These are phyloP conservation scores for Melanopsichium pennsylvanicum DNA, from an alignment of 1,284 basidiomycete species.

Conservation along the genomic window DNA sequence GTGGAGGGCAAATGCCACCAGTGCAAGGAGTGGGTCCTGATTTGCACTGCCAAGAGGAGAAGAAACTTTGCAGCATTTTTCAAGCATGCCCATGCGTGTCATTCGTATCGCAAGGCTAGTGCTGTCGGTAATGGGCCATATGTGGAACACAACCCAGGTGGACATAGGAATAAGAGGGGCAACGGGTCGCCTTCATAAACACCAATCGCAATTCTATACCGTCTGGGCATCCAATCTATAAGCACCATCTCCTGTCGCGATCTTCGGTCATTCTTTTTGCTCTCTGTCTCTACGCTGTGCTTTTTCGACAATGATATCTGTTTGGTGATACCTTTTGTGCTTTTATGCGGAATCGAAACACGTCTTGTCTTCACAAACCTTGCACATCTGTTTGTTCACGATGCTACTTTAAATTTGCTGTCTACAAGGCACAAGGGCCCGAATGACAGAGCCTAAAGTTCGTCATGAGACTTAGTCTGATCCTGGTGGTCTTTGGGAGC, in stretches of 20 bases:
- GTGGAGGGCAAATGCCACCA: conserved; percentile 53
- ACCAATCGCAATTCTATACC: neutral
- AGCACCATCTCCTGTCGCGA: neutral
- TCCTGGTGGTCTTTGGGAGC: neutral
- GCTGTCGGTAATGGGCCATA: conserved; percentile 48
- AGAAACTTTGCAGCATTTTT: conserved; percentile 52
- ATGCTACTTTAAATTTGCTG: too few relatives aligned
- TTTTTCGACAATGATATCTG: neutral
- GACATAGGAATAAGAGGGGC: conserved; percentile 40
- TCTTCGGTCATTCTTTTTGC: neutral
- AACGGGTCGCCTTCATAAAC: conserved; percentile 5
- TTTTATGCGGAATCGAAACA: too few relatives aligned
- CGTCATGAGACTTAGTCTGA: conserved; percentile 11
- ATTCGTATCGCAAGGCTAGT: conserved; percentile 46
- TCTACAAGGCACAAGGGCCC: too few relatives aligned
- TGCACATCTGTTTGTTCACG: too few relatives aligned
- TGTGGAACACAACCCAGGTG: conserved; percentile 48
- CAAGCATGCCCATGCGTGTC: conserved; percentile 49
- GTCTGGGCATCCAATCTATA: too few relatives aligned
- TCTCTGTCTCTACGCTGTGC: neutral
- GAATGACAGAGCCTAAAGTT: conserved; percentile 8
- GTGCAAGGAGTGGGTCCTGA: conserved; percentile 53
- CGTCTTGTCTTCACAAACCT: too few relatives aligned
- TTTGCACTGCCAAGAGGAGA: conserved; percentile 51
- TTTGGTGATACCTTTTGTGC: too few relatives aligned